phyloP scores from a whole-genome alignment of 2,329 filamentous ascomycete species.

The Claviceps pusilla region DNA sequence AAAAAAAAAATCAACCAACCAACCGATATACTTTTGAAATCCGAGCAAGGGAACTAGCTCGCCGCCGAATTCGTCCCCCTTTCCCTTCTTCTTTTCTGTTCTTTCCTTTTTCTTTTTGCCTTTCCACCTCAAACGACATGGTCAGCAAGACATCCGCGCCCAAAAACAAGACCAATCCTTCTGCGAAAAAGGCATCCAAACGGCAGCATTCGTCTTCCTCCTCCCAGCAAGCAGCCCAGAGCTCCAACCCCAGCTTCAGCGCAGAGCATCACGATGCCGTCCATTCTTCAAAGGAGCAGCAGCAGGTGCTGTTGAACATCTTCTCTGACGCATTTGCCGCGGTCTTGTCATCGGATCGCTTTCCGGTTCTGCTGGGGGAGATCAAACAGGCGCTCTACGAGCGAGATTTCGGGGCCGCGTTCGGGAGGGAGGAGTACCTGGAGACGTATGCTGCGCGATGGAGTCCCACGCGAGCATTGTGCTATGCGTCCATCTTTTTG shows the following conservation, averaged over 20 bases:
- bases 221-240: background rate
- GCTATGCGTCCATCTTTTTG: slow-evolving; percentile 50
- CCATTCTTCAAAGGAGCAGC: slow-evolving; percentile 17
- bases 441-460: slow-evolving; percentile 78
- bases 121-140: background rate
- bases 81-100: background rate
- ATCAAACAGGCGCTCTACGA: slow-evolving; percentile 78
- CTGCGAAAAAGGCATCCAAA: background rate
- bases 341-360: slow-evolving; percentile 30
- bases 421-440: slow-evolving; percentile 55
- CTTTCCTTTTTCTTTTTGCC: background rate
- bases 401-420: slow-evolving; percentile 70
- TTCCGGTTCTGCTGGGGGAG: slow-evolving; percentile 51
- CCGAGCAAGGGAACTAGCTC: background rate
- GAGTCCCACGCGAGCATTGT: slow-evolving; percentile 75
- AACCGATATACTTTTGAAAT: no score
- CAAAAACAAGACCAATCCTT: background rate
- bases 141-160: slow-evolving; percentile 1
- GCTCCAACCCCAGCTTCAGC: background rate
- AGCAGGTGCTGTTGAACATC: slow-evolving; percentile 58
- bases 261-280: background rate
- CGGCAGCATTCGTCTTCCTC: no score
- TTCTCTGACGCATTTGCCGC: slow-evolving; percentile 51
- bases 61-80: background rate
- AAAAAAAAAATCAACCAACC: background rate